Base-by-base conservation (phyloP, 2,329 filamentous ascomycete species). In the Geosmithia putterillii region DNA sequence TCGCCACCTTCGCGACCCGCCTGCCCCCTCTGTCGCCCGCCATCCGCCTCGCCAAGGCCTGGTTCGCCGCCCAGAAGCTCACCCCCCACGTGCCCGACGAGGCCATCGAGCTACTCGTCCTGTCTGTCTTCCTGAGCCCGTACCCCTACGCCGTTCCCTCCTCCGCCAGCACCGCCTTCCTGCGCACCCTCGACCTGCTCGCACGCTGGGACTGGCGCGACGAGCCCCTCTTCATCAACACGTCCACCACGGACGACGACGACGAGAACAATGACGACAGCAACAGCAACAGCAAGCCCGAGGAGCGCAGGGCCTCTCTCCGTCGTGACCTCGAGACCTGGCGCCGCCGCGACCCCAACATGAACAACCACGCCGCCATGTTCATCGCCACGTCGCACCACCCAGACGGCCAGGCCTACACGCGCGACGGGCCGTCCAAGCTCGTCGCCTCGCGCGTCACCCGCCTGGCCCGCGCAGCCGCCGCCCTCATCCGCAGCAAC, bases 191-290 rank as follows among this genome's bases (percentile, higher is more conserved):
- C 1, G 67, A 81, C 25, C 83, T 90, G 59, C 69, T 98, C 14
- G 79, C 88, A 1, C 74, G 79, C 37, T 98, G 92, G 88, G 87
- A 96, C 58, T 98, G 92, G 92, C 78, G 85, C 22, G 71, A 80
- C 7, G 81, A 88, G 43, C 84, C 92, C 1, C 69, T 96, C 25
- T 71, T 95, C 28, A 71, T 95, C 21, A 87, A 95, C 58, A 59
- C 62, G 5, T 74, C 78, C 10, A 74, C 71, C 47, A 74, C 79
- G 14, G 70, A 94, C 55, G 74, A 74, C 7, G 61, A 68, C 7
- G 66, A 74, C 10, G 76, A 83, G 4, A 12, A 32, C 28, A 32
- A 32, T 14, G 15, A 25, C 23, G 10, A 25, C 23, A 25, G 10
- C 23, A 25, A 25, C 23, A 25, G 10, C 23, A 25, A 10, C 23